A percentile compares a stretch with the other conserved stretches of the same genome.
Evolutionary conservation across 2,329 filamentous ascomycete genomes (phyloP).

Genomic region (Apiospora pterosperma): DNA sequence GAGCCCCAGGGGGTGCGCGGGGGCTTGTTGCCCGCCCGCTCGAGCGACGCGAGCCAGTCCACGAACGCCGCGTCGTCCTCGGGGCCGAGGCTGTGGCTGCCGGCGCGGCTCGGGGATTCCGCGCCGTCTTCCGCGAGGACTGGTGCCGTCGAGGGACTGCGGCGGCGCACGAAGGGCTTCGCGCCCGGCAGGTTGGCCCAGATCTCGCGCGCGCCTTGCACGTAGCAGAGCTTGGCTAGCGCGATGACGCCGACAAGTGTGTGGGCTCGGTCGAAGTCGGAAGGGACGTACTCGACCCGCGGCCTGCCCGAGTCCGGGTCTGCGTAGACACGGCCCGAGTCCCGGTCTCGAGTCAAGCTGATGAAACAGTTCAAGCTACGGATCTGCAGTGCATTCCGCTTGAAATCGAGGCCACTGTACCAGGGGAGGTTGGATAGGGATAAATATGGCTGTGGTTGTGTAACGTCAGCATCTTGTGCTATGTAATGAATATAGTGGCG

Average conservation of each 20-base stretch:
- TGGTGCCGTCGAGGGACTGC: not conserved
- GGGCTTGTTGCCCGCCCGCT: slow-evolving; percentile 44
- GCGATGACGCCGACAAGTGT: slow-evolving; percentile 69
- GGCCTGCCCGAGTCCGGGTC: slow-evolving; percentile 65
- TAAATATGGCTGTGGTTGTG: slow-evolving; percentile 53
- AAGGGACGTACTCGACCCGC: slow-evolving; percentile 67
- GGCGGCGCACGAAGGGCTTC: slow-evolving; percentile 52
- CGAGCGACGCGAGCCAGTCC: slow-evolving; percentile 54
- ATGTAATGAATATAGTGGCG: too few relatives aligned
- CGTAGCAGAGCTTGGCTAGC: slow-evolving; percentile 72
- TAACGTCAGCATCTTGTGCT: slow-evolving; percentile 7
- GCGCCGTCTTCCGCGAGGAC: slow-evolving; percentile 11
- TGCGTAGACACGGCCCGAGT: slow-evolving; percentile 69
- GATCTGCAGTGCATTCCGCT: slow-evolving; percentile 66
- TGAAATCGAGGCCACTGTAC: slow-evolving; percentile 66
- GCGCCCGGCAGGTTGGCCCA: slow-evolving; percentile 60
- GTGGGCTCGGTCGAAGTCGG: slow-evolving; percentile 68
- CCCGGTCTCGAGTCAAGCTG: slow-evolving; percentile 69
- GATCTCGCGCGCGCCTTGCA: slow-evolving; percentile 79
- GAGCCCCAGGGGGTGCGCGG: slow-evolving; percentile 56
- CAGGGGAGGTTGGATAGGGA: slow-evolving; percentile 64
- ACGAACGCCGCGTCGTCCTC: slow-evolving; percentile 59
- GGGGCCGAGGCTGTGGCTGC: slow-evolving; percentile 20
- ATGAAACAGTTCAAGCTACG: slow-evolving; percentile 71
- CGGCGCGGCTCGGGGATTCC: slow-evolving; percentile 14